A percentile compares a stretch with the other conserved stretches of the same genome.
These are phyloP conservation scores for Colletotrichum somersetense DNA, from an alignment of 2,329 filamentous ascomycete genomes.

Conservation along the genomic window DNA sequence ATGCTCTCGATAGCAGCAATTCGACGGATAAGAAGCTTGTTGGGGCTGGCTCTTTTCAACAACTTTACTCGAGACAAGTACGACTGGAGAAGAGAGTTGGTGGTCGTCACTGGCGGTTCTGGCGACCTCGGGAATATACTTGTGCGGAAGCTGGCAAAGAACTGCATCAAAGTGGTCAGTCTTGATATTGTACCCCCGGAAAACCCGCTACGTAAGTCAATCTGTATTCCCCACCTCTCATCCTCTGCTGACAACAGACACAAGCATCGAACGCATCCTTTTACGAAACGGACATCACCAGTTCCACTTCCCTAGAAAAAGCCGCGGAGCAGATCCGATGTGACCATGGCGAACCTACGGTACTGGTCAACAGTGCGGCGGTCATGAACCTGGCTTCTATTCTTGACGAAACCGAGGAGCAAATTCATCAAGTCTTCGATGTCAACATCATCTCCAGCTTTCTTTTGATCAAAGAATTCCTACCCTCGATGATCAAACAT, in stretches of 20 bases:
- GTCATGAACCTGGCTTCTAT: conserved; percentile 54
- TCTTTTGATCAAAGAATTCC: conserved; percentile 59
- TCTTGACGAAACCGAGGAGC: conserved; percentile 54
- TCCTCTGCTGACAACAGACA: background rate
- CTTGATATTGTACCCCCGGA: conserved; percentile 25
- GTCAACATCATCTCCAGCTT: conserved; percentile 63
- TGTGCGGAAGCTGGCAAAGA: conserved; percentile 35
- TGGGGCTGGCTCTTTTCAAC: conserved; percentile 21
- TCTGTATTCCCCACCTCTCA: background rate
- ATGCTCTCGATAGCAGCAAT: conserved; percentile 8
- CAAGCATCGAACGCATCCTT: conserved; percentile 35
- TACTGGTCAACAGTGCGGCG: conserved; percentile 54
- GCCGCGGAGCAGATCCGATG: conserved; percentile 58
- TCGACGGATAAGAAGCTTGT: conserved; percentile 10
- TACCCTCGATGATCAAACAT: conserved; percentile 59
- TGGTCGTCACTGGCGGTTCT: conserved; percentile 46
- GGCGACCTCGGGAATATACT: conserved; percentile 28
- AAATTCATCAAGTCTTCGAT: conserved; percentile 59
- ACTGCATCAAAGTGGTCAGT: conserved; percentile 34
- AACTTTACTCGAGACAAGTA: conserved; percentile 31
- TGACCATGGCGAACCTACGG: conserved; percentile 50
- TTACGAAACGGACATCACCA: conserved; percentile 32
- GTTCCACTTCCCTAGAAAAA: conserved; percentile 50
- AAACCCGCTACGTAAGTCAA: conserved; percentile 17
- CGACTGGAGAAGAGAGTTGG: conserved; percentile 46